Evolutionary conservation across 2,329 filamentous ascomycete genomes (phyloP), one percentile per base, ranked within the genome.

Genomic region (Hymenoscyphus repandus): DNA sequence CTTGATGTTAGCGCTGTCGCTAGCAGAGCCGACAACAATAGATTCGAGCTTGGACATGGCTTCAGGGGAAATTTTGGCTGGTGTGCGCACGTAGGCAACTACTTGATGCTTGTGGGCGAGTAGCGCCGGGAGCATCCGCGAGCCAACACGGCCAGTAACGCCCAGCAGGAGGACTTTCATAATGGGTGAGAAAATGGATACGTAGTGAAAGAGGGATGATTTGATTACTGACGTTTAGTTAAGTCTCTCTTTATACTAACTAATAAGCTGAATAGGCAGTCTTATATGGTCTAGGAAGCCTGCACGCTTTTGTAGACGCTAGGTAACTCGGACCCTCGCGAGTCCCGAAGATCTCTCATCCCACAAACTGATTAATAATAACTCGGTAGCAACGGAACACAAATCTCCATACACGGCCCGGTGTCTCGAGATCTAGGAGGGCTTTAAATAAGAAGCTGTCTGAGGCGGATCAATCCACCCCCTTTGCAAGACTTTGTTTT

Each of bases 111-210:
- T 51, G 45, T 67, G 65, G 5, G 60, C 60, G 38, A 67, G 52
- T 13, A 68, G 57, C 3, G 69, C 65, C 12, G 66, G 52, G 39
- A 71, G 58, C 15, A 67, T 63, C 45, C 69, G 66, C 43, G 58
- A 45, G 20, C 70, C 70, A 12, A 72, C 53, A 40, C 70, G 70
- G 11, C 69, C 69, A 17, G 68, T 71, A 59, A 65, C 65, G 27
- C 69, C 69, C 31, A 73, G 57, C 27, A 72, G 62, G 45, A 72
- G 64, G 51, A 71, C 68, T 45, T 66, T 67, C 69, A 73, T 72
- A 13, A 27, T 55, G 44, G 18, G 43, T 50, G 40, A 43, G 36
- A 50, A n/a, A 32, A 41, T 36, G 31, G 32, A 47, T 45, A 17
- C 11, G 7, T n/a, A 44, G 36, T 30, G 44, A 22, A 49, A 31